These are phyloP conservation scores for Stenocarpella maydis DNA, from an alignment of 2,329 filamentous ascomycete genomes.

Conservation along the genomic window DNA sequence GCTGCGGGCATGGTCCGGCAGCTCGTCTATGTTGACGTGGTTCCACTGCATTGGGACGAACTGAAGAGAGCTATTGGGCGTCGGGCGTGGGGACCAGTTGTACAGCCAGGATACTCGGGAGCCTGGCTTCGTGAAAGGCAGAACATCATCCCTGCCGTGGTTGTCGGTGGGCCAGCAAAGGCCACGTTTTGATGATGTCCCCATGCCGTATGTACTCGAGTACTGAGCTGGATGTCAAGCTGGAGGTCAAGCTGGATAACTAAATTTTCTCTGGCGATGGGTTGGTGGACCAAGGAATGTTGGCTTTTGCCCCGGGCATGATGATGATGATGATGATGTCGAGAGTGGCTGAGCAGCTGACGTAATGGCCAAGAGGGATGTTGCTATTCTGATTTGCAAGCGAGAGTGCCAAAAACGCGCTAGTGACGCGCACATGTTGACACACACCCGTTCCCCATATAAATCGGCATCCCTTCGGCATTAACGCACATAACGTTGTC, in stretches of 20 bases:
- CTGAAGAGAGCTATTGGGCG: conserved; percentile 32
- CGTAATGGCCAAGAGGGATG: too few relatives aligned
- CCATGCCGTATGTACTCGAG: neutral
- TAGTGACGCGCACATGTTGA: too few relatives aligned
- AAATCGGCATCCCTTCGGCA: too few relatives aligned
- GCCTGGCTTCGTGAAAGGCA: conserved; percentile 42
- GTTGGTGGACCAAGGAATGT: neutral
- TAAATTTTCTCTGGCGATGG: too few relatives aligned
- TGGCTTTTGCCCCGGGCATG: neutral
- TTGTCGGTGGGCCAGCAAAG: conserved; percentile 38
- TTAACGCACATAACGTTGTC: too few relatives aligned
- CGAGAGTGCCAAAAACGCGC: too few relatives aligned
- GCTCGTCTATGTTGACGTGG: conserved; percentile 38
- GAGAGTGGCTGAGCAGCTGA: conserved; percentile 24
- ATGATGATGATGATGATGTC: neutral
- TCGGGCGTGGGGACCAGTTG: conserved; percentile 39
- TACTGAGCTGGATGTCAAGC: too few relatives aligned
- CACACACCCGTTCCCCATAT: too few relatives aligned
- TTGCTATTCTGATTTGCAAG: too few relatives aligned
- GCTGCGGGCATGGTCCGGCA: conserved; percentile 28
- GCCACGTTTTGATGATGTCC: conserved; percentile 36
- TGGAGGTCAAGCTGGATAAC: too few relatives aligned
- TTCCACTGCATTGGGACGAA: conserved; percentile 42
- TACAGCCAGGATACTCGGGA: conserved; percentile 39
- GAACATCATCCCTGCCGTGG: conserved; percentile 38